Base-by-base conservation (phyloP, 352 stramenopile genomes). In the Globisporangium nagaii region DNA sequence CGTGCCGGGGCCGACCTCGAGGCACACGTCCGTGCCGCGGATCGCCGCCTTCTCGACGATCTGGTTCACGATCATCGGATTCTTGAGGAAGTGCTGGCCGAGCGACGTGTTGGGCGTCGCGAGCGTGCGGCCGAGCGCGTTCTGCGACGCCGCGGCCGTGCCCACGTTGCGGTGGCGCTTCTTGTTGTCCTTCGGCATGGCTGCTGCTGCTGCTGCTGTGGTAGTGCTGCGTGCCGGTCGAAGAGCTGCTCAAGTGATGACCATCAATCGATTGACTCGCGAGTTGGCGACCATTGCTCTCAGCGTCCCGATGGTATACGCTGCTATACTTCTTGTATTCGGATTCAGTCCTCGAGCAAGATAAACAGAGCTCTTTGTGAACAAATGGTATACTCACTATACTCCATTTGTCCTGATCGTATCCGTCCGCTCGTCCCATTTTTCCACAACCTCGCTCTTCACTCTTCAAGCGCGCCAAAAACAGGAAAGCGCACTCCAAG, bases 81-180 rank as follows among this genome's bases (percentile, higher is more conserved):
- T 98, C 68, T 99, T 99, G 40, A 99, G 84, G 62, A 99, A 99
- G 75, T 99, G 96, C 87, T 99, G 97, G 30, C 98, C 97, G 27
- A 99, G 73, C 17, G 88, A 95, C 25, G 93, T 99, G 74, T 99
- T 98, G 60, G 95, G 90, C 53, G 93, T 93, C 61, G 97, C 93
- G n/a, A 98, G 75, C 60, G 95, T 98, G 40, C 86, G 84, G 1
- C 84, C 84, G 22, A 90, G 73, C 40, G 73, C 75, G 56, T 95
- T 92, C 60, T 95, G 84, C 60, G 84, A 67, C 1, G 80, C 82
- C 1, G 79, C 68, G 11, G 75, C 75, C 44, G 84, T 87, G 57
- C 67, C 73, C 35, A 80, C 73, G 56, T 75, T 84, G 58, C 83
- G 82, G 44, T 78, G 68, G 27, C 84, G 84, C 60, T 95, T 95